These are phyloP conservation scores for Sambucus nigra DNA, from an alignment of 129 eudicot species.

Conservation along the genomic window DNA sequence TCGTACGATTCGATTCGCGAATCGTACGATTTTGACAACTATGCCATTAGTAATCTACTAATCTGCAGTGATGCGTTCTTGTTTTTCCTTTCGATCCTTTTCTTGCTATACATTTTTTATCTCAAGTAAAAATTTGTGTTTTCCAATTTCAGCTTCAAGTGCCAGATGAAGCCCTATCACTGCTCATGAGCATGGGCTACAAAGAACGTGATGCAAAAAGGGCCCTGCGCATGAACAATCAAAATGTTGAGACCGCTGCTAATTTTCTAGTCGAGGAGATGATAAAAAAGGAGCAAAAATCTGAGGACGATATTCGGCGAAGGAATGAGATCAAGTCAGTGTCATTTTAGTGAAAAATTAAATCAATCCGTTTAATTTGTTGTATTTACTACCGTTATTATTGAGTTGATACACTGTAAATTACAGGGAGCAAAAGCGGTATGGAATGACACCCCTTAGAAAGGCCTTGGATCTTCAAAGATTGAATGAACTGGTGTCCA, in stretches of 20 bases:
- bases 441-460: slow-evolving; percentile 58
- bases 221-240: slow-evolving; percentile 64
- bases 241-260: slow-evolving; percentile 52
- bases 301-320: slow-evolving; percentile 40
- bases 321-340: slow-evolving; percentile 49
- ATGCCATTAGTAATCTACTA: too few species aligned
- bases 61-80: too few species aligned
- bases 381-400: background rate
- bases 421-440: slow-evolving; percentile 72
- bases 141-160: slow-evolving; percentile 58
- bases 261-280: slow-evolving; percentile 65
- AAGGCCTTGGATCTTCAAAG: slow-evolving; percentile 61
- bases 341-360: slow-evolving; percentile 3
- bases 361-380: background rate
- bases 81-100: too few species aligned
- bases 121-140: background rate
- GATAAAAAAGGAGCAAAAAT: slow-evolving; percentile 33
- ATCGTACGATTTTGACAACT: too few species aligned
- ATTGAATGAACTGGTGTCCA: slow-evolving; percentile 43
- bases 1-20: too few species aligned
- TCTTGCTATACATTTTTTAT: too few species aligned
- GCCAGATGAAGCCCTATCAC: slow-evolving; percentile 61
- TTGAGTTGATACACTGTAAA: background rate
- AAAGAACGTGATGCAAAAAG: slow-evolving; percentile 53
- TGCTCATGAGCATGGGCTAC: slow-evolving; percentile 72